phyloP scores from a whole-genome alignment of 345 rosid species.

The Hibiscus tridactylites region DNA sequence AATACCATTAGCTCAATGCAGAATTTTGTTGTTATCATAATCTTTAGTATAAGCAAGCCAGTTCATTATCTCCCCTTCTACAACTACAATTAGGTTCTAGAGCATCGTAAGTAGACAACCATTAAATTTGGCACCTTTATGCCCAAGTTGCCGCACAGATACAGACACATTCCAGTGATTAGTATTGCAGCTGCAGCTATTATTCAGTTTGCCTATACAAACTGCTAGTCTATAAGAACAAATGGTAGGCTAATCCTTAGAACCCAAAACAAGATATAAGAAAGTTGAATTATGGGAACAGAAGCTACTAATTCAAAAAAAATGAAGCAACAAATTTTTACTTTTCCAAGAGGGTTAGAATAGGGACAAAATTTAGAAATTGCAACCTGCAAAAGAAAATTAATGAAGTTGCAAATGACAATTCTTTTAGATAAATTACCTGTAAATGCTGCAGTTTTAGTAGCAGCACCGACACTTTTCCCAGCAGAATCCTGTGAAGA shows the following conservation, averaged over 20 bases:
- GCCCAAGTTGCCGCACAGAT: neutral
- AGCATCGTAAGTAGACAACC: neutral
- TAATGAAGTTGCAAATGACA: neutral
- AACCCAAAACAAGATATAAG: neutral
- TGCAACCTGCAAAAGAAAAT: neutral
- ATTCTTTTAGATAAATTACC: constrained; percentile 27
- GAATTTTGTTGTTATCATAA: neutral
- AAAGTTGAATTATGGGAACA: neutral
- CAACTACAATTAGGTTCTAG: neutral
- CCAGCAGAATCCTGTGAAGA: constrained; percentile 21
- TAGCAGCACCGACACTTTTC: constrained; percentile 22
- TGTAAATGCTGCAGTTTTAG: constrained; percentile 31
- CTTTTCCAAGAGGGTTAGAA: neutral
- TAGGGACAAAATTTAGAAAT: neutral
- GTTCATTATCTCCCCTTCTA: neutral
- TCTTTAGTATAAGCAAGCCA: neutral
- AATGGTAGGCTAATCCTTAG: neutral
- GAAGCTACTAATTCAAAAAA: neutral
- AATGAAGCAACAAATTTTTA: neutral
- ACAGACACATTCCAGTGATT: neutral
- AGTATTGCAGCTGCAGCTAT: neutral
- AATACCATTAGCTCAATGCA: neutral
- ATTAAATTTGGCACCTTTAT: neutral
- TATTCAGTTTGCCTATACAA: neutral
- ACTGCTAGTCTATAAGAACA: too few relatives aligned